Conservation (phyloP, 768 basidiomycete genomes). For the Macrocybe gigantea region DNA sequence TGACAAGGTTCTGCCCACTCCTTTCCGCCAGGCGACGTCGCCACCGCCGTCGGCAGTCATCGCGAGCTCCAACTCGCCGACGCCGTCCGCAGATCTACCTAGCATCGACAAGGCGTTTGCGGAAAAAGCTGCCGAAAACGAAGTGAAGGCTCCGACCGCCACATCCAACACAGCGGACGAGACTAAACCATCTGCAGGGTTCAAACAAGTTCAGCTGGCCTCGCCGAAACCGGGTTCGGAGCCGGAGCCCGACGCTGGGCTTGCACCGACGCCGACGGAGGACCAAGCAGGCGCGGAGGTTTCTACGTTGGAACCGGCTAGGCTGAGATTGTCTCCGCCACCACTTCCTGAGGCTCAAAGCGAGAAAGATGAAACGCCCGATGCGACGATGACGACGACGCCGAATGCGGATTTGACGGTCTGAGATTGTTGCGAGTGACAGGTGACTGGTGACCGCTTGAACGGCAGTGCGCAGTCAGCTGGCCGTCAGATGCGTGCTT, state of each 20-base stretch:
- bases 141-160: not conserved
- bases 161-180: not conserved
- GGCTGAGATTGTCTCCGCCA: too few species aligned
- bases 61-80: conserved; percentile 16
- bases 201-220: conserved; percentile 15
- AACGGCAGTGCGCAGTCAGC: too few species aligned
- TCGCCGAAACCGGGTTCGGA: conserved; percentile 14
- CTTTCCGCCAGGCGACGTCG: conserved; percentile 19
- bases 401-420: too few species aligned
- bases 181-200: conserved; percentile 10
- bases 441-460: too few species aligned
- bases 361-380: too few species aligned
- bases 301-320: conserved; percentile 1
- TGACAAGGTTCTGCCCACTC: conserved; percentile 31
- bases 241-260: conserved; percentile 8
- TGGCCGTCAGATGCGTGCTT: too few species aligned
- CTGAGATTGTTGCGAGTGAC: too few species aligned
- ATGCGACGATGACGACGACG: too few species aligned
- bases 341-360: too few species aligned
- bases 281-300: conserved; percentile 4
- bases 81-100: conserved; percentile 13
- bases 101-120: conserved; percentile 6
- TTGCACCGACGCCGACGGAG: not conserved
- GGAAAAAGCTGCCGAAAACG: conserved; percentile 3
- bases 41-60: conserved; percentile 16